phyloP scores from a whole-genome alignment of 345 rosid genomes.

The Conringia planisiliqua region DNA sequence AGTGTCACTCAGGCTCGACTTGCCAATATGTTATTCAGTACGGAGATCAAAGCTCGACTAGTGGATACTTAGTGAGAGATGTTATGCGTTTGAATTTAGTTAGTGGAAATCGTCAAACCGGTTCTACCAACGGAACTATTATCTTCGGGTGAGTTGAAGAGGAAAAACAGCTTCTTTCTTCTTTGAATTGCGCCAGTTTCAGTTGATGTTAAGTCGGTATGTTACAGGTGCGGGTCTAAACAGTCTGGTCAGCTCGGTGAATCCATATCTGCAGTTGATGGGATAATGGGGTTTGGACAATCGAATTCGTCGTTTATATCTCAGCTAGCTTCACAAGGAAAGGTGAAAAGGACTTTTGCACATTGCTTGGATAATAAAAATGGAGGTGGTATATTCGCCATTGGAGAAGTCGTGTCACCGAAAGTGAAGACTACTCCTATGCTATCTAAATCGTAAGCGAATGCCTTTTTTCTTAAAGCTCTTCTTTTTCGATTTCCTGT shows the following conservation, averaged over 20 bases:
- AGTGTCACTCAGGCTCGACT: slow-evolving; percentile 48
- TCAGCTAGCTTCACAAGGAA: slow-evolving; percentile 74
- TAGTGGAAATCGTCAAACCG: slow-evolving; percentile 58
- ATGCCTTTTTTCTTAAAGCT: slow-evolving; percentile 11
- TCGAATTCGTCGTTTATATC: slow-evolving; percentile 80
- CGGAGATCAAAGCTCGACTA: slow-evolving; percentile 79
- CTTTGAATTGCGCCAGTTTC: background rate
- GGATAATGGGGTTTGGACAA: slow-evolving; percentile 91
- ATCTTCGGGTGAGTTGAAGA: slow-evolving; percentile 61
- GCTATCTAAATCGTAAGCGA: slow-evolving; percentile 67
- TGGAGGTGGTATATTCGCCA: slow-evolving; percentile 91
- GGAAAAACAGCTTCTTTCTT: background rate
- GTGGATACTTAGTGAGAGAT: slow-evolving; percentile 70
- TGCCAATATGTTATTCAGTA: slow-evolving; percentile 69
- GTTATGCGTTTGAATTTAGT: slow-evolving; percentile 47
- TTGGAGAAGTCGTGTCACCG: slow-evolving; percentile 78
- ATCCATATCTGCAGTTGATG: slow-evolving; percentile 74
- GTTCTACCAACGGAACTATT: slow-evolving; percentile 52
- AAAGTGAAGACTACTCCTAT: slow-evolving; percentile 74
- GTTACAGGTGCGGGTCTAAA: slow-evolving; percentile 63
- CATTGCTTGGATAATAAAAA: slow-evolving; percentile 76
- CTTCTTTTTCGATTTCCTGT: background rate
- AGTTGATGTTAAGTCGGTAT: background rate
- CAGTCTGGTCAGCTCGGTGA: slow-evolving; percentile 78
- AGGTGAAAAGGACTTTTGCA: slow-evolving; percentile 64